Conservation (phyloP, 768 basidiomycete genomes). For the Melanogaster broomeanus region DNA sequence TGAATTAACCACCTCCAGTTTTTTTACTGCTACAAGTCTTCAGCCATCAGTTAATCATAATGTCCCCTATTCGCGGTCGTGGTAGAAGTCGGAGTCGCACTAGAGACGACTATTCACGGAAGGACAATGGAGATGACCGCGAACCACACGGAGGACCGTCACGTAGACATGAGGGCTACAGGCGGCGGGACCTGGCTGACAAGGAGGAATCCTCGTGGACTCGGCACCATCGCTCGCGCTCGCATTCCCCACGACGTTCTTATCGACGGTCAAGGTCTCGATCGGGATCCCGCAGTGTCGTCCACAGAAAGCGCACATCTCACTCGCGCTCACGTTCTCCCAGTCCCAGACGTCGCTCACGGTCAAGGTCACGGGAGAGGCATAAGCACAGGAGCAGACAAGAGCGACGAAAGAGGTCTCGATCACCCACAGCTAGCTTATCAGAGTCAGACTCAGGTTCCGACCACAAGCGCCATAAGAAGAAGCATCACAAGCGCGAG, state of each 20-base stretch:
- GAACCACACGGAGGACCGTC: slow-evolving; percentile 21
- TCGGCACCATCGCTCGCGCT: slow-evolving; percentile 17
- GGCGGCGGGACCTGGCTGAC: slow-evolving; percentile 8
- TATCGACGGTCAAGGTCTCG: slow-evolving; percentile 26
- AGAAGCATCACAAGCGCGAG: slow-evolving; percentile 46
- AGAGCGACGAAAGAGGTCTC: slow-evolving; percentile 33
- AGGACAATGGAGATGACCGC: slow-evolving; percentile 15
- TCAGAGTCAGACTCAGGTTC: slow-evolving; percentile 35
- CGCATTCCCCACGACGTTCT: slow-evolving; percentile 20
- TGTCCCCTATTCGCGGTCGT: slow-evolving; percentile 24
- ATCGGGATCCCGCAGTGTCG: slow-evolving; percentile 24
- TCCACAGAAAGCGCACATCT: slow-evolving; percentile 13
- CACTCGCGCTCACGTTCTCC: slow-evolving; percentile 29
- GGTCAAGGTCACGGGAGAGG: slow-evolving; percentile 35
- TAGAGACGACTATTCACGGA: slow-evolving; percentile 10
- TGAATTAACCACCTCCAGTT: not conserved
- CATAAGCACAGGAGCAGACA: slow-evolving; percentile 22
- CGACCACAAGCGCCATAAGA: slow-evolving; percentile 40
- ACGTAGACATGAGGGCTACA: slow-evolving; percentile 14
- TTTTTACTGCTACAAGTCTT: not conserved
- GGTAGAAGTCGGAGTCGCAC: slow-evolving; percentile 22
- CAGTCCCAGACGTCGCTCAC: slow-evolving; percentile 33
- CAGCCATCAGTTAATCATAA: not conserved
- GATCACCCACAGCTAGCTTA: slow-evolving; percentile 44
- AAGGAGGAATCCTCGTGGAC: slow-evolving; percentile 6